These are phyloP conservation scores for Ceratocystis eucalypticola DNA, from an alignment of 2,329 filamentous ascomycete genomes.

Conservation along the genomic window DNA sequence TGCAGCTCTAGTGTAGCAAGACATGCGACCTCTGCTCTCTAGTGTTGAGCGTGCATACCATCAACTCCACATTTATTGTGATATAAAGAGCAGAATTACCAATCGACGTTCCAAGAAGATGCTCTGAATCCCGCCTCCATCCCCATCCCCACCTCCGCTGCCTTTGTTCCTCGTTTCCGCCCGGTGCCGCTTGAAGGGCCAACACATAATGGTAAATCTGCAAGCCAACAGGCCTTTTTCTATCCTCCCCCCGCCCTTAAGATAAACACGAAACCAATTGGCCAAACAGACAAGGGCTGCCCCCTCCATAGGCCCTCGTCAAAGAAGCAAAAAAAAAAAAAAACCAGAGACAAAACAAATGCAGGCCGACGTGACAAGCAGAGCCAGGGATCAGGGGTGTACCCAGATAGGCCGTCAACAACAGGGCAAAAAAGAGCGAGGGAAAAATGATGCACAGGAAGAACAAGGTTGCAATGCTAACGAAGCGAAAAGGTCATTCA, in stretches of 20 bases:
- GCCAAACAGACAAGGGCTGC: neutral
- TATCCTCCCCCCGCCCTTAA: neutral
- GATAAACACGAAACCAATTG: constrained; percentile 4
- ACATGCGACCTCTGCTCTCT: neutral
- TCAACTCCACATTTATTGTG: too few species aligned
- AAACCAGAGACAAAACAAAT: constrained; percentile 1
- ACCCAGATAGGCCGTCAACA: neutral
- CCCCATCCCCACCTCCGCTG: too few species aligned
- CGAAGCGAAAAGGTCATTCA: neutral
- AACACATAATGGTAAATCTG: neutral
- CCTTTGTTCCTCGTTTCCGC: too few species aligned
- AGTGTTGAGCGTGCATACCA: too few species aligned
- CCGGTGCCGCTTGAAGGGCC: too few species aligned
- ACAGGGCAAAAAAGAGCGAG: neutral
- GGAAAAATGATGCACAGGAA: neutral
- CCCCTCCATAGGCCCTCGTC: neutral
- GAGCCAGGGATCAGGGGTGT: neutral
- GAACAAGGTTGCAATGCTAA: neutral
- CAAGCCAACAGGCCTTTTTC: neutral
- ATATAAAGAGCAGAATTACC: too few species aligned
- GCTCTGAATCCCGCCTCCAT: neutral
- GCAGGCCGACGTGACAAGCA: neutral
- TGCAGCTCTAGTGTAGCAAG: neutral
- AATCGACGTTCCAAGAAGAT: neutral
- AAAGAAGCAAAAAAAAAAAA: neutral